Conservation (phyloP, 768 basidiomycete species). For the Termitomyces sp. region DNA sequence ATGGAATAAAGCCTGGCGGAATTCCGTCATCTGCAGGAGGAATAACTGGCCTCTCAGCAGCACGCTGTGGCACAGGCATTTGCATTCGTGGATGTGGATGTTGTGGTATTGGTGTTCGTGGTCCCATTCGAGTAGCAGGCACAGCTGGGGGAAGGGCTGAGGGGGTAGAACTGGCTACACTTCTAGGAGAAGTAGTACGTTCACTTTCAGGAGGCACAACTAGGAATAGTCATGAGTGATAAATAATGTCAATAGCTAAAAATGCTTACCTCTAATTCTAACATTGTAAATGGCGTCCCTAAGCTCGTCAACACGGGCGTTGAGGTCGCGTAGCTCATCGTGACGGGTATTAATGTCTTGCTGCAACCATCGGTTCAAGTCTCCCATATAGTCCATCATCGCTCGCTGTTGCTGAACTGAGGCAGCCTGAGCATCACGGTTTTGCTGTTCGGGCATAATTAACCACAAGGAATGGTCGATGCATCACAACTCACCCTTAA, state of each 20-base stretch:
- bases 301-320: slow-evolving; percentile 53
- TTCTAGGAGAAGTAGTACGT: slow-evolving; percentile 5
- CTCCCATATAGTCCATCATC: slow-evolving; percentile 73
- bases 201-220: slow-evolving; percentile 12
- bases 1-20: slow-evolving; percentile 16
- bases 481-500: slow-evolving; percentile 44
- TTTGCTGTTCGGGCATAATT: slow-evolving; percentile 47
- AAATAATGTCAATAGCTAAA: background rate
- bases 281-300: slow-evolving; percentile 35
- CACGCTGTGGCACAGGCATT: slow-evolving; percentile 11
- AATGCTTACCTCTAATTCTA: slow-evolving; percentile 28
- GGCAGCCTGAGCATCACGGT: slow-evolving; percentile 66
- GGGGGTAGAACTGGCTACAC: slow-evolving; percentile 2
- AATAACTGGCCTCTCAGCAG: slow-evolving; percentile 5
- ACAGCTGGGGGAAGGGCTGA: background rate
- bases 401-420: slow-evolving; percentile 78
- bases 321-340: slow-evolving; percentile 61
- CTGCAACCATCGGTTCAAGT: slow-evolving; percentile 74
- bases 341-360: slow-evolving; percentile 79
- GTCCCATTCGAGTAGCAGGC: background rate
- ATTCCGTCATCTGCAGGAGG: slow-evolving; percentile 4
- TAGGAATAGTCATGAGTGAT: slow-evolving; percentile 2
- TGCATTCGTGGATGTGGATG: background rate
- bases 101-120: background rate
- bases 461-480: background rate